Evolutionary conservation across 768 basidiomycete genomes (phyloP).

Genomic region (Boletus eberwhitei): DNA sequence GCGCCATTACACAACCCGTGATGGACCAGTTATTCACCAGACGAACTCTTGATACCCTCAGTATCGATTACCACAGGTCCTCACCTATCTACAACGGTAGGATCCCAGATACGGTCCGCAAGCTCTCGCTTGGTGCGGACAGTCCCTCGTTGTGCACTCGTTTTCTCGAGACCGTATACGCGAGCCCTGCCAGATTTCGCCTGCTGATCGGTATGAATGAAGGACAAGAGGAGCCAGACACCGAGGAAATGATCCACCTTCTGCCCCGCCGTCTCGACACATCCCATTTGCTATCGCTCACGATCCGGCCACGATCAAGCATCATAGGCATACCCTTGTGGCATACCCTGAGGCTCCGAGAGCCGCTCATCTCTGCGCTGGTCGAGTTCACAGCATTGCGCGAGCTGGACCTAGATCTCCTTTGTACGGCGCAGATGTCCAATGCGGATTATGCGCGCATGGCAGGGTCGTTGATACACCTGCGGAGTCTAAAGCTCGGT

Average conservation of each 20-base stretch:
- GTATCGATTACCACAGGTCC: constrained; percentile 7
- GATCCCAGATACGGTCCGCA: constrained; percentile 12
- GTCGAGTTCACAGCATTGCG: constrained; percentile 10
- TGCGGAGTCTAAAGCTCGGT: constrained; percentile 17
- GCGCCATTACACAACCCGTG: constrained; percentile 9
- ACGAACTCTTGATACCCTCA: constrained; percentile 7
- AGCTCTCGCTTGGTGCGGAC: constrained; percentile 7
- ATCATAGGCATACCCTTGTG: background rate
- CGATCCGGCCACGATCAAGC: constrained; percentile 1
- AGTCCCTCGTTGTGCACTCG: constrained; percentile 1
- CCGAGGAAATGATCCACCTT: constrained; percentile 4
- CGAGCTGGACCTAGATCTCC: constrained; percentile 16
- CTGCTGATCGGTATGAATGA: constrained; percentile 10
- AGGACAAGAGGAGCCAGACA: background rate
- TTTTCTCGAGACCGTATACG: constrained; percentile 10
- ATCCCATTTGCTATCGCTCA: constrained; percentile 2
- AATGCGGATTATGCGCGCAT: constrained; percentile 11
- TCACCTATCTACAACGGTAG: constrained; percentile 10
- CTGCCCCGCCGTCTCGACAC: constrained; percentile 13
- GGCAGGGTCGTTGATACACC: constrained; percentile 5
- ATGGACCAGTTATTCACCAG: constrained; percentile 10
- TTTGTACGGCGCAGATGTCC: constrained; percentile 7
- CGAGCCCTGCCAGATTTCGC: constrained; percentile 6
- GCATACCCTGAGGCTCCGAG: constrained; percentile 1
- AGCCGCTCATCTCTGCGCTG: constrained; percentile 5